Base-by-base conservation (phyloP, 1,139 yeast genomes). In the Debaryomyces sp. region DNA sequence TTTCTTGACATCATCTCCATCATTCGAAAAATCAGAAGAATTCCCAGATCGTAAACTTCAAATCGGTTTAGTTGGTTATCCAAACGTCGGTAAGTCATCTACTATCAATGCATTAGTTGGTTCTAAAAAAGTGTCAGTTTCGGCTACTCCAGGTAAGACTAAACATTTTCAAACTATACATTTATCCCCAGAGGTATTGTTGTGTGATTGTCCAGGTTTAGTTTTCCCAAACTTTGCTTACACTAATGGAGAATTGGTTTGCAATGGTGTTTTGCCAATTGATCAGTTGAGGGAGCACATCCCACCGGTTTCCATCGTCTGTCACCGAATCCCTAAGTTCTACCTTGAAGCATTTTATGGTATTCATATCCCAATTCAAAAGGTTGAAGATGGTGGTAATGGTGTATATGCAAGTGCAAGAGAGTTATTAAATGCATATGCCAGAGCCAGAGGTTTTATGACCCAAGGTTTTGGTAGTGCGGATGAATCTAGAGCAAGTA, bases 181-280 rank as follows among this genome's bases (percentile, higher is more conserved):
- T 61, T 79, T 95, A 42, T 84, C 97, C 0, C 88, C 87, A 44
- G 79, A 87, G 41, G 96, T 94, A 7, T 78, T 90, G 57, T 77
- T 95, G 47, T 94, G 99, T 71, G 99, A 95, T 78, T 95, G 99
- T 78, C 99, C 99, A 2, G 99, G 99, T 79, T 78, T 95, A 56
- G 99, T 95, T 21, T 95, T 95, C 76, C 99, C 99, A 32, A 95
- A 94, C 64, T 95, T 94, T 67, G 98, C 99, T 17, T 89, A 89
- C 65, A 89, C 97, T 23, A 91, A 92, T 62, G 98, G 96, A 58
- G 99, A 95, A 62, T 81, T 95, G 61, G 99, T 95, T 0, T 91
- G 98, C 74, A 90, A 91, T 63, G 99, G 99, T 79, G 97, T 95
- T 9, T 78, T 95, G 51, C 99, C 99, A 18, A 94, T 95, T 60